These are phyloP conservation scores for Fusarium sp. DNA, from an alignment of 2,329 filamentous ascomycete species.

Conservation along the genomic window DNA sequence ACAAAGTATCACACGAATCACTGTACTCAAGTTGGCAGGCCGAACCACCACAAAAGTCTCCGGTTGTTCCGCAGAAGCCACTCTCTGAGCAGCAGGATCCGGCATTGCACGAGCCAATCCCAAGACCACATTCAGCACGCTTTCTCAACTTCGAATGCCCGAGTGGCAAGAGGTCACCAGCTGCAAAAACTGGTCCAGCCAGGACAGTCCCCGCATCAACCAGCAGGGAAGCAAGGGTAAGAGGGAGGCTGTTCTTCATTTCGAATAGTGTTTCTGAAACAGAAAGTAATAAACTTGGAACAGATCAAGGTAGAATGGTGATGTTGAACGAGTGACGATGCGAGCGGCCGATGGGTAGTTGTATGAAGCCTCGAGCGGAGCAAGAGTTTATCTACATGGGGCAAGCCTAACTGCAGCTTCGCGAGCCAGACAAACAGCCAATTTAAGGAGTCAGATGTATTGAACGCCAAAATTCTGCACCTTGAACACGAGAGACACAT, in stretches of 20 bases:
- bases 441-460: conserved; percentile 1
- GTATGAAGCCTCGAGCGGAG: conserved; percentile 16
- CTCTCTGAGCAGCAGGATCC: conserved; percentile 52
- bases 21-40: conserved; percentile 54
- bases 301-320: background rate
- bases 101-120: conserved; percentile 49
- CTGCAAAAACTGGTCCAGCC: conserved; percentile 33
- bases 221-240: conserved; percentile 29
- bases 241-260: conserved; percentile 34
- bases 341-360: conserved; percentile 13
- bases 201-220: conserved; percentile 30
- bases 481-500: conserved; percentile 37
- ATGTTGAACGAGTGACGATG: conserved; percentile 26
- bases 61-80: conserved; percentile 52
- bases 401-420: conserved; percentile 23
- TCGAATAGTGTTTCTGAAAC: background rate
- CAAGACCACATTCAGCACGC: conserved; percentile 49
- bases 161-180: conserved; percentile 20
- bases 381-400: conserved; percentile 40
- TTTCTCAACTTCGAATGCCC: conserved; percentile 30
- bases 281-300: background rate
- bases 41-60: conserved; percentile 52
- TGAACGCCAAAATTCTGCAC: conserved; percentile 18
- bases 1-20: conserved; percentile 56
- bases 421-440: conserved; percentile 2